Base-by-base conservation (phyloP, 2,329 filamentous ascomycete species). In the Huntiella bhutanensis region DNA sequence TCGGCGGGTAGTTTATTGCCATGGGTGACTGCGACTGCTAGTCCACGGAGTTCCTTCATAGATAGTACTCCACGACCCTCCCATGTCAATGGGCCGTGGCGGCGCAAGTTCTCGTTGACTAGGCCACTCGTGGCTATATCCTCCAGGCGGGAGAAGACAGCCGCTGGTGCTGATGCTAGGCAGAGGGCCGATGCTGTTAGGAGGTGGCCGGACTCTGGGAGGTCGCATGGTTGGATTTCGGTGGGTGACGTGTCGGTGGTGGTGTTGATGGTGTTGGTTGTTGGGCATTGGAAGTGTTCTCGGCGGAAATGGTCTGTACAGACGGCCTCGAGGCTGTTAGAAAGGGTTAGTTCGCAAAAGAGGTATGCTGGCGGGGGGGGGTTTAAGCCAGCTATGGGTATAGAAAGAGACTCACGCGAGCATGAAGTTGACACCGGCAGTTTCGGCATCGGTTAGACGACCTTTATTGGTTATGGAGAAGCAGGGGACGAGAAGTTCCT, bases 181-280 rank as follows among this genome's bases (percentile, higher is more conserved):
- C 48, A 50, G 19, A 50, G 22, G 1, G 48, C 48, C 11, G 48
- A 50, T 5, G 48, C 48, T 41, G 41, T 50, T 28, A 47, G 39
- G 12, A 50, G 33, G 43, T 50, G 48, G 17, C 48, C 48, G n/a
- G 48, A 50, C 32, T 45, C 48, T 7, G 28, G 41, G 22, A 28
- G 22, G 22, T 28, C 22, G 22, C 15, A 13, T n/a, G 11, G 37
- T 17, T 5, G 15, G 12, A 17, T 11, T 5, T 17, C 37, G 22
- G 44, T 28, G 7, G 22, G 22, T 2, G 7, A 6, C 34, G 41
- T 12, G 7, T 17, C 17, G 17, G 11, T n/a, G 11, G 22, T 8
- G 37, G 22, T 13, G 6, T 13, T 36, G 16, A 33, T 22, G 5
- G 10, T 19, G 17, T 12, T 17, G 41, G 16, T 12, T 32, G 32